A percentile compares a stretch with the other conserved stretches of the same genome.
phyloP scores from a whole-genome alignment of 768 basidiomycete genomes.

The Naganishia friedmannii region DNA sequence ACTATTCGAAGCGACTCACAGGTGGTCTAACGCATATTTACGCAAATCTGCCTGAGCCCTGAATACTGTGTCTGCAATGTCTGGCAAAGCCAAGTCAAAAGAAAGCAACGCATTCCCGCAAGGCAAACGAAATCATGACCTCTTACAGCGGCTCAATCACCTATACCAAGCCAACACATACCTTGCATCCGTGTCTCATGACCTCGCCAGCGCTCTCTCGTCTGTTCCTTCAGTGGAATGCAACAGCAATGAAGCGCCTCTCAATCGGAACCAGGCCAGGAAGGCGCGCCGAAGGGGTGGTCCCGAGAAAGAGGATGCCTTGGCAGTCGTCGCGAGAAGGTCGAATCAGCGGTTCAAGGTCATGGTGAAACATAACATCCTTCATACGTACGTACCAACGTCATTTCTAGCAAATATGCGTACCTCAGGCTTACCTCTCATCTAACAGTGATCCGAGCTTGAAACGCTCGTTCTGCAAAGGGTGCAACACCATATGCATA shows the following conservation, averaged over 20 bases:
- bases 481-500: slow-evolving; percentile 64
- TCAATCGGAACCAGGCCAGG: not conserved
- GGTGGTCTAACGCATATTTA: no score
- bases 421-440: not conserved
- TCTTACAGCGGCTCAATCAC: slow-evolving; percentile 78
- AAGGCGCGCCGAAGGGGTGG: slow-evolving; percentile 2
- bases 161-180: slow-evolving; percentile 76
- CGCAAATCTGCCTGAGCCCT: no score
- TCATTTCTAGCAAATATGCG: no score
- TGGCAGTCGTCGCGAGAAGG: slow-evolving; percentile 55
- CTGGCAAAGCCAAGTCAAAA: slow-evolving; percentile 63
- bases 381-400: slow-evolving; percentile 63
- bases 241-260: not conserved
- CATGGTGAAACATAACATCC: slow-evolving; percentile 75
- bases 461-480: slow-evolving; percentile 75
- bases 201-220: slow-evolving; percentile 2
- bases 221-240: not conserved
- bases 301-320: slow-evolving; percentile 38
- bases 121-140: slow-evolving; percentile 65
- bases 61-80: not conserved
- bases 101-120: slow-evolving; percentile 59
- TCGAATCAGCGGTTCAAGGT: slow-evolving; percentile 64
- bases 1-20: no score
- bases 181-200: slow-evolving; percentile 50
- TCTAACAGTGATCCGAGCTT: slow-evolving; percentile 68